These are phyloP conservation scores for Claviceps cyperi DNA, from an alignment of 2,329 filamentous ascomycete genomes.

Conservation along the genomic window DNA sequence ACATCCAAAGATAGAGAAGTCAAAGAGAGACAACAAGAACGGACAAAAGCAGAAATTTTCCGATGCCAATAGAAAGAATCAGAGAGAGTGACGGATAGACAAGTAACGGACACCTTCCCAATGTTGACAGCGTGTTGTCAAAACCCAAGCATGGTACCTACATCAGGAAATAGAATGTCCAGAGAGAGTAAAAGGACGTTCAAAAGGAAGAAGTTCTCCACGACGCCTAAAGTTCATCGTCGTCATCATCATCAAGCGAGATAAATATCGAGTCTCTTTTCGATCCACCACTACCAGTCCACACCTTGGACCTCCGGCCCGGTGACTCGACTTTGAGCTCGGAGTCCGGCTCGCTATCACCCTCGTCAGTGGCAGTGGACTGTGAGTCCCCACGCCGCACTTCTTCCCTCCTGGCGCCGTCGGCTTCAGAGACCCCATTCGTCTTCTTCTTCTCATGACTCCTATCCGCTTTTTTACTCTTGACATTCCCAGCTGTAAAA, in stretches of 20 bases:
- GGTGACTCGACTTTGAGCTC: background rate
- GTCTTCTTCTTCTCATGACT: constrained; percentile 1
- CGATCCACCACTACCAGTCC: constrained; percentile 9
- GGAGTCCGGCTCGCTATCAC: background rate
- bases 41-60: background rate
- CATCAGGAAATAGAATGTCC: background rate
- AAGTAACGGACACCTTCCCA: background rate
- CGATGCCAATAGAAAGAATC: background rate
- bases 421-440: constrained; percentile 2
- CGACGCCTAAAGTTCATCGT: constrained; percentile 8
- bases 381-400: background rate
- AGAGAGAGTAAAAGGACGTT: background rate
- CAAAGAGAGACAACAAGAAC: background rate
- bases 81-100: background rate
- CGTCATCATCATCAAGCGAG: constrained; percentile 20
- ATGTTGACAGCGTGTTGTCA: too few relatives aligned
- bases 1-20: background rate
- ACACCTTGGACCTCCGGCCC: constrained; percentile 2
- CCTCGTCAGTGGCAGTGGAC: background rate
- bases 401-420: constrained; percentile 7
- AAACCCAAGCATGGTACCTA: background rate
- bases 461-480: background rate
- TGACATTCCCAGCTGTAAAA: background rate
- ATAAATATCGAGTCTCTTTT: constrained; percentile 23
- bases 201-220: background rate